Evolutionary conservation across 2,329 filamentous ascomycete species (phyloP).

Genomic region (Sclerotiophoma versabilis): DNA sequence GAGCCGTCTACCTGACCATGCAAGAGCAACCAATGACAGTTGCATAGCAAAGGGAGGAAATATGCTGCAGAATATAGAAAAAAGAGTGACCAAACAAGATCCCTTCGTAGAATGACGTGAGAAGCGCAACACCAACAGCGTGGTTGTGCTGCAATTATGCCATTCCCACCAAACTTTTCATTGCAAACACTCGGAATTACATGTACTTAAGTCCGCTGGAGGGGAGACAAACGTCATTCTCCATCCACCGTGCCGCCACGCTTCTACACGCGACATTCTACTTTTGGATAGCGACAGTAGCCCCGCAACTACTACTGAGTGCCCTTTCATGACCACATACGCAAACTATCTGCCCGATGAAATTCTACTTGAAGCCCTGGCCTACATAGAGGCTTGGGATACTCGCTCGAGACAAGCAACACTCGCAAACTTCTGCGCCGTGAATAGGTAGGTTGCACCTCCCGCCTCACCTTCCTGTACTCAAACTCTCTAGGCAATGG

Average conservation of each 20-base stretch:
- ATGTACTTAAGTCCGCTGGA: not conserved
- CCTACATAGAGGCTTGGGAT: slow-evolving; percentile 48
- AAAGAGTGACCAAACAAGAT: too few relatives aligned
- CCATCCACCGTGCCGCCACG: not conserved
- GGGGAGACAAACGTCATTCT: slow-evolving; percentile 11
- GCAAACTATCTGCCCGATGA: slow-evolving; percentile 60
- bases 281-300: not conserved
- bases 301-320: too few relatives aligned
- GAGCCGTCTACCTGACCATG: too few relatives aligned
- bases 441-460: slow-evolving; percentile 31
- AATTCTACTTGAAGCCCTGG: slow-evolving; percentile 60
- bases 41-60: too few relatives aligned
- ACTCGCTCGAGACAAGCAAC: slow-evolving; percentile 51
- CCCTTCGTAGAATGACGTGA: too few relatives aligned
- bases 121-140: too few relatives aligned
- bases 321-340: slow-evolving; percentile 4
- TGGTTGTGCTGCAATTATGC: too few relatives aligned
- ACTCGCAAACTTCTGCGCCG: slow-evolving; percentile 60
- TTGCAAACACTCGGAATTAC: not conserved
- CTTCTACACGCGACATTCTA: slow-evolving; percentile 2
- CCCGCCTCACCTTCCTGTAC: not conserved
- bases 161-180: too few relatives aligned
- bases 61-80: too few relatives aligned
- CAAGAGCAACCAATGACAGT: too few relatives aligned
- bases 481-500: slow-evolving; percentile 56